phyloP scores from a whole-genome alignment of 495 filamentous ascomycete species.

The Neurospora pannonica region DNA sequence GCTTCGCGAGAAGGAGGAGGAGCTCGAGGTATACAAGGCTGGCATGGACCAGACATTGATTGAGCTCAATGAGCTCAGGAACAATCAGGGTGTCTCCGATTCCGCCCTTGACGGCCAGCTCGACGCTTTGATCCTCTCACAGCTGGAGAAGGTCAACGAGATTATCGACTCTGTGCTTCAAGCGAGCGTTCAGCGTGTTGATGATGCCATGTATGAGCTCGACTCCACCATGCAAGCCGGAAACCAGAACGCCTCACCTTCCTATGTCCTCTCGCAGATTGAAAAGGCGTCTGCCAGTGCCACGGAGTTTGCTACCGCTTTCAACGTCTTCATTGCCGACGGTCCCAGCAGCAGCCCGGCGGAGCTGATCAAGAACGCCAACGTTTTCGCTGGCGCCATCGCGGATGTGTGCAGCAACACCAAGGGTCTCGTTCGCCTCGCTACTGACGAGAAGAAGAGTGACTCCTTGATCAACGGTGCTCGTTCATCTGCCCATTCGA shows the following conservation, averaged over 20 bases:
- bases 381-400: conserved; percentile 79
- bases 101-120: conserved; percentile 81
- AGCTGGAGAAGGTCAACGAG: conserved; percentile 87
- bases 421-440: conserved; percentile 88
- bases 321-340: conserved; percentile 96
- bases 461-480: conserved; percentile 74
- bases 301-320: conserved; percentile 92
- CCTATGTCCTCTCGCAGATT: conserved; percentile 90
- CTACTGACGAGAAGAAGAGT: conserved; percentile 87
- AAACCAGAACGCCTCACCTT: conserved; percentile 94
- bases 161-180: conserved; percentile 96
- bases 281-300: conserved; percentile 93
- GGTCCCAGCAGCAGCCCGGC: conserved; percentile 86
- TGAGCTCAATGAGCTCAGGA: conserved; percentile 75
- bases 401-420: conserved; percentile 93
- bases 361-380: conserved; percentile 87
- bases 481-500: conserved; percentile 76
- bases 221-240: conserved; percentile 97
- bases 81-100: conserved; percentile 63
- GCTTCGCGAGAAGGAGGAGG: conserved; percentile 88
- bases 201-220: conserved; percentile 93
- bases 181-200: conserved; percentile 85
- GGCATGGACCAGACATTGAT: conserved; percentile 93
- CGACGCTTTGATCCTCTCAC: conserved; percentile 74
- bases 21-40: conserved; percentile 92